Conservation (phyloP, 2,329 filamentous ascomycete genomes). For the Diaporthe citri region DNA sequence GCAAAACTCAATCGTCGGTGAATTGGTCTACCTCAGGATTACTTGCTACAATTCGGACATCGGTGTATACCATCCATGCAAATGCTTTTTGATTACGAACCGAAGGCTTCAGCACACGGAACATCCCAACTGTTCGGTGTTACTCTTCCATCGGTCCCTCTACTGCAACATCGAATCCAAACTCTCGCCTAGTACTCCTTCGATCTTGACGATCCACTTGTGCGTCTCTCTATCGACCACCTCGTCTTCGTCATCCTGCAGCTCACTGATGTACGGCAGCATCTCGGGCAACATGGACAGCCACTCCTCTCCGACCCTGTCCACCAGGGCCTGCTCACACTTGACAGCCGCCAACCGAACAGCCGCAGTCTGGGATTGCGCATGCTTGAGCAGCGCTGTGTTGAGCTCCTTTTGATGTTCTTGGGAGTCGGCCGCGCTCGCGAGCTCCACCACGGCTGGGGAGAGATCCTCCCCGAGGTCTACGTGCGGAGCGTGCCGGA, state of each 20-base stretch:
- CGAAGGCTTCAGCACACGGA: background rate
- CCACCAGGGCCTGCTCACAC: constrained; percentile 84
- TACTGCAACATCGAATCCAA: constrained; percentile 93
- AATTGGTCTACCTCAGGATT: background rate
- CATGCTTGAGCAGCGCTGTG: constrained; percentile 78
- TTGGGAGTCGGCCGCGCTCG: constrained; percentile 82
- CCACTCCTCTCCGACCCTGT: constrained; percentile 92
- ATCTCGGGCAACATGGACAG: constrained; percentile 91
- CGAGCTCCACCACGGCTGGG: constrained; percentile 83
- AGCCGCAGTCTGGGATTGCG: constrained; percentile 78
- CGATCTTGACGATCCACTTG: constrained; percentile 91
- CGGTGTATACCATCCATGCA: background rate
- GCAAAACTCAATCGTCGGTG: background rate
- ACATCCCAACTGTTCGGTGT: background rate
- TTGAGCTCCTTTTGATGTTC: constrained; percentile 95
- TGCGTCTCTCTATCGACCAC: constrained; percentile 90
- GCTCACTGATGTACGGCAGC: constrained; percentile 93
- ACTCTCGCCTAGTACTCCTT: constrained; percentile 89
- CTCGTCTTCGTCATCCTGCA: constrained; percentile 97
- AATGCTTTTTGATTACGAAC: background rate
- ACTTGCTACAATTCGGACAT: background rate
- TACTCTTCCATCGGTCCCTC: constrained; percentile 37
- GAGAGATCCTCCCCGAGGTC: constrained; percentile 69
- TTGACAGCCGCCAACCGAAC: constrained; percentile 86
- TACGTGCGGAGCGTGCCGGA: constrained; percentile 60